phyloP scores from a whole-genome alignment of 176 grass and related monocot species.

The Musa beccarii region DNA sequence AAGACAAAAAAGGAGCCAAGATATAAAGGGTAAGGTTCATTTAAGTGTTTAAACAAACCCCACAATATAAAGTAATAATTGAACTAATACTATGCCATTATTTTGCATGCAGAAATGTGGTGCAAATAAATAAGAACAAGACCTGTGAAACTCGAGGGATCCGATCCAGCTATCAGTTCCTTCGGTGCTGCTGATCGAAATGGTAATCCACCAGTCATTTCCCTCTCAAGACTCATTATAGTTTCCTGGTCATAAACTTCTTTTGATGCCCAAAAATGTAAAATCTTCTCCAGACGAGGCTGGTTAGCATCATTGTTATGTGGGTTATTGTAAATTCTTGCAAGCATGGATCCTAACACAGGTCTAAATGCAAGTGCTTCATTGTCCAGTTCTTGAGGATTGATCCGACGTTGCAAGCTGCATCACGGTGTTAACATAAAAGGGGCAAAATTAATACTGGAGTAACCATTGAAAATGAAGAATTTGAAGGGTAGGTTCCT shows the following conservation, averaged over 20 bases:
- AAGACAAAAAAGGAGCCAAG: too few relatives aligned
- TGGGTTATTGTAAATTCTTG: slow-evolving; percentile 70
- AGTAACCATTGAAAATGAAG: background rate
- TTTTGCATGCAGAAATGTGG: slow-evolving; percentile 2
- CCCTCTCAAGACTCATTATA: slow-evolving; percentile 52
- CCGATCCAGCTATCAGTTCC: slow-evolving; percentile 31
- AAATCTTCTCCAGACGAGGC: slow-evolving; percentile 68
- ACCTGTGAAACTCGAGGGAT: slow-evolving; percentile 37
- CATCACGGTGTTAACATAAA: background rate
- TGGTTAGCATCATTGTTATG: slow-evolving; percentile 57
- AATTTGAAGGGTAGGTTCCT: background rate
- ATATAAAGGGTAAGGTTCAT: background rate
- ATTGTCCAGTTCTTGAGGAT: slow-evolving; percentile 66
- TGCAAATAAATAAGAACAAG: background rate
- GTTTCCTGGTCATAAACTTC: slow-evolving; percentile 80
- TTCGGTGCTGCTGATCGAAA: slow-evolving; percentile 26
- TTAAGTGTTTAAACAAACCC: background rate
- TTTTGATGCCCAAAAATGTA: slow-evolving; percentile 89
- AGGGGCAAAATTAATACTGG: background rate
- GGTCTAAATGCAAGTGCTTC: slow-evolving; percentile 75
- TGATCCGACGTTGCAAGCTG: slow-evolving; percentile 77
- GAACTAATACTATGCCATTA: background rate
- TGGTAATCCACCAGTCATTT: slow-evolving; percentile 55
- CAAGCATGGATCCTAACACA: slow-evolving; percentile 81
- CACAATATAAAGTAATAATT: background rate